Percentiles rank a stretch among this genome's conserved stretches.
Evolutionary conservation across 2,329 filamentous ascomycete genomes (phyloP).

Genomic region (Fusarium odoratissimum): DNA sequence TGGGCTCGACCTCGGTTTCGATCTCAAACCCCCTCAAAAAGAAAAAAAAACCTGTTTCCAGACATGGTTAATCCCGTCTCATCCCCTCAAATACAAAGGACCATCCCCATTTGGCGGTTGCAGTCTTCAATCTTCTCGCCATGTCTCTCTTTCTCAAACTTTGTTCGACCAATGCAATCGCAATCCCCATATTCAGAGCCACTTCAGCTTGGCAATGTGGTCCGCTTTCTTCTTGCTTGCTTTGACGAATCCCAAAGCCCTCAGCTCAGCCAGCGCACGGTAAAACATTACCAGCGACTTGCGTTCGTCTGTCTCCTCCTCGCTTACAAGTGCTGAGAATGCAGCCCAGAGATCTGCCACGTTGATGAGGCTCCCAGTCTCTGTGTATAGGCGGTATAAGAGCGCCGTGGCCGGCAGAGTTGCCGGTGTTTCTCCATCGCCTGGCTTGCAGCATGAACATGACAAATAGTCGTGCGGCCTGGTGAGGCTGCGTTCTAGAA

Average conservation of each 20-base stretch:
- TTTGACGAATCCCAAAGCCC: conserved; percentile 88
- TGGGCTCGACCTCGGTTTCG: conserved; percentile 12
- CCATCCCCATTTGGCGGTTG: conserved; percentile 3
- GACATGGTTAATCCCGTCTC: conserved; percentile 5
- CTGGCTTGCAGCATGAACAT: conserved; percentile 73
- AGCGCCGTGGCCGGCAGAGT: conserved; percentile 78
- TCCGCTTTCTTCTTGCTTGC: conserved; percentile 91
- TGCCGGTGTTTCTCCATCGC: conserved; percentile 62
- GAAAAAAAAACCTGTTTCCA: conserved; percentile 8
- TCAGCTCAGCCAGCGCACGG: conserved; percentile 83
- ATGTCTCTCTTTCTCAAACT: conserved; percentile 30
- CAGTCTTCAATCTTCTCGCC: conserved; percentile 3
- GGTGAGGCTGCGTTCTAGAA: conserved; percentile 77
- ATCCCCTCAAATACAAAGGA: conserved; percentile 21
- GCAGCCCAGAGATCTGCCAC: conserved; percentile 83
- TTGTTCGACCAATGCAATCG: conserved; percentile 18
- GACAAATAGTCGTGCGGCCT: conserved; percentile 82
- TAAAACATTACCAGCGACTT: conserved; percentile 83
- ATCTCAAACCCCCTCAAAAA: background rate
- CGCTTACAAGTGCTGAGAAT: conserved; percentile 72
- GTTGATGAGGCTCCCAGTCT: conserved; percentile 82
- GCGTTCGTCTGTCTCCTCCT: conserved; percentile 59
- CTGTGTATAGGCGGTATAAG: conserved; percentile 81
- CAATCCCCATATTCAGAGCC: conserved; percentile 60
- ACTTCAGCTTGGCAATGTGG: conserved; percentile 91